Conservation (phyloP, 495 filamentous ascomycete genomes). For the Stereocaulon alpinum region DNA sequence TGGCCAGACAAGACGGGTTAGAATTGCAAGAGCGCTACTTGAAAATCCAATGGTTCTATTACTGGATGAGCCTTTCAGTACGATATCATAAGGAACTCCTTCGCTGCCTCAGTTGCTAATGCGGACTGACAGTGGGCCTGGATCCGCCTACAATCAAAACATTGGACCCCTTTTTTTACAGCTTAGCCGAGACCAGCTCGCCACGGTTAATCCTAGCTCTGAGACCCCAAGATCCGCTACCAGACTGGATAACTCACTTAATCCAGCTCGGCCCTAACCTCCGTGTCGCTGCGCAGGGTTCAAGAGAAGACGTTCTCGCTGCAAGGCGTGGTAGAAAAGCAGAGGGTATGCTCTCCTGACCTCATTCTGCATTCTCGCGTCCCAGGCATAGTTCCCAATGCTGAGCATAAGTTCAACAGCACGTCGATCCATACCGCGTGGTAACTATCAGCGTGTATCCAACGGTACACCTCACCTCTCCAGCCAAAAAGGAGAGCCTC, state of each 20-base stretch:
- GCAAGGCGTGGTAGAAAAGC: background rate
- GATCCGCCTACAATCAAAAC: conserved; percentile 67
- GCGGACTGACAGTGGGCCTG: conserved; percentile 54
- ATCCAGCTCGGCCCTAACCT: conserved; percentile 54
- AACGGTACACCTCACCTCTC: background rate
- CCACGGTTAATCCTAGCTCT: conserved; percentile 68
- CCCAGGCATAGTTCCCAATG: background rate
- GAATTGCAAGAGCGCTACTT: conserved; percentile 78
- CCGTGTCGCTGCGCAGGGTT: conserved; percentile 45
- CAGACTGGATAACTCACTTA: conserved; percentile 81
- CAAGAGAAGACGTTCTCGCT: conserved; percentile 41
- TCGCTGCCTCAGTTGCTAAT: background rate
- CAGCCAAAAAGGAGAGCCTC: conserved; percentile 39
- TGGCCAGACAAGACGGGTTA: conserved; percentile 76
- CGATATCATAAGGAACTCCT: conserved; percentile 15
- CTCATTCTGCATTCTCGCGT: background rate
- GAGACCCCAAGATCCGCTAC: conserved; percentile 74
- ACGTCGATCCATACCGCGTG: background rate
- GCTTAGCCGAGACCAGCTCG: conserved; percentile 49
- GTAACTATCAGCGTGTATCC: no score
- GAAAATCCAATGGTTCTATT: conserved; percentile 69
- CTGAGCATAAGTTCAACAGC: background rate
- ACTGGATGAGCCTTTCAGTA: conserved; percentile 88
- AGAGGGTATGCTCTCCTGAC: background rate
- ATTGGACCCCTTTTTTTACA: conserved; percentile 57